Conservation (phyloP, 1,284 basidiomycete genomes). For the Ustilago loliicola region DNA sequence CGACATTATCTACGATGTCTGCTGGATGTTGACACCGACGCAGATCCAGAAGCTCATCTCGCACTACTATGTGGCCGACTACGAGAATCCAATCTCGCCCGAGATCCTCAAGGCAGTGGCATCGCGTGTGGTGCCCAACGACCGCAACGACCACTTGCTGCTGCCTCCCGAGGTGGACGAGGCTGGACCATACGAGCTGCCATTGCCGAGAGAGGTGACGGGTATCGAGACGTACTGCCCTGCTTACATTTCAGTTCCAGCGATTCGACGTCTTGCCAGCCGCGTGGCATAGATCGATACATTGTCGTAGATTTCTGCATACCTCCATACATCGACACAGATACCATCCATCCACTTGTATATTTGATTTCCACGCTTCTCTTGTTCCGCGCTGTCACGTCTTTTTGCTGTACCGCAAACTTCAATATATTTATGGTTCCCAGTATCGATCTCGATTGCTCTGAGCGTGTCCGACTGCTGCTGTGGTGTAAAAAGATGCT, state of each 20-base stretch:
- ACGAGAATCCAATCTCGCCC: slow-evolving; percentile 76
- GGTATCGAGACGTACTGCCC: slow-evolving; percentile 71
- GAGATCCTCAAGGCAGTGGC: slow-evolving; percentile 71
- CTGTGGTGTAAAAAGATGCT: neutral
- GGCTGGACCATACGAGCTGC: slow-evolving; percentile 69
- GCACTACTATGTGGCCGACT: slow-evolving; percentile 98
- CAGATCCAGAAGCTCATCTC: slow-evolving; percentile 99
- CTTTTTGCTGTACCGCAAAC: slow-evolving; percentile 2
- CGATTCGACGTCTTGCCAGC: slow-evolving; percentile 64
- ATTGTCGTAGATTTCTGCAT: neutral
- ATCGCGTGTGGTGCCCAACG: slow-evolving; percentile 68
- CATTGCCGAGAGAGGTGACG: slow-evolving; percentile 68
- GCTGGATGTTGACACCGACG: slow-evolving; percentile 99
- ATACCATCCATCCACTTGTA: slow-evolving; percentile 8
- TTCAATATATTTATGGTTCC: neutral
- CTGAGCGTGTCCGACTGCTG: neutral
- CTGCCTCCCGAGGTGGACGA: slow-evolving; percentile 70
- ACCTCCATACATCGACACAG: neutral
- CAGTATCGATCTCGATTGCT: neutral
- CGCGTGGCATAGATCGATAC: slow-evolving; percentile 60
- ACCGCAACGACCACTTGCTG: slow-evolving; percentile 69
- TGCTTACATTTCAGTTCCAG: slow-evolving; percentile 67
- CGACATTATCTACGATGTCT: slow-evolving; percentile 97
- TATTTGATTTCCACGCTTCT: slow-evolving; percentile 2
- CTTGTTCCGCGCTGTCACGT: slow-evolving; percentile 4